Evolutionary conservation across 2,329 filamentous ascomycete genomes (phyloP).

Genomic region (Fusarium robinianum): DNA sequence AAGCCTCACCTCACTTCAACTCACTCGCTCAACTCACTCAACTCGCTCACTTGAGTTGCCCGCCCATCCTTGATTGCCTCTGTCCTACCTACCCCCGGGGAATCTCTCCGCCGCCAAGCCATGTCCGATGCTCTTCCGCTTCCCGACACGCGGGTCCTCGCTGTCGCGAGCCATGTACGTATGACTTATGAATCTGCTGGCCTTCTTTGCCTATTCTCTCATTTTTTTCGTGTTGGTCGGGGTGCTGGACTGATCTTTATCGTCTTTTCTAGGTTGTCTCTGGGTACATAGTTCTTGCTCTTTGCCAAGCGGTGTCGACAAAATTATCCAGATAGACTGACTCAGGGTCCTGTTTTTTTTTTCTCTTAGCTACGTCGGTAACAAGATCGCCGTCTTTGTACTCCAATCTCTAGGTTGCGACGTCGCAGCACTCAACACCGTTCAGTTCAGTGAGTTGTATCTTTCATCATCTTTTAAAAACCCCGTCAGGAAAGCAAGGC

Average conservation of each 20-base stretch:
- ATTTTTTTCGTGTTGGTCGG: neutral
- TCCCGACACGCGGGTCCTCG: conserved; percentile 72
- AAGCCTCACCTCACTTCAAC: no score
- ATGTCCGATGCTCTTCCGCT: conserved; percentile 41
- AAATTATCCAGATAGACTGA: conserved; percentile 7
- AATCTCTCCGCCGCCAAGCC: neutral
- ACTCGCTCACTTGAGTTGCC: no score
- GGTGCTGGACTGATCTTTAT: conserved; percentile 19
- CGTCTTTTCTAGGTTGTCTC: conserved; percentile 34
- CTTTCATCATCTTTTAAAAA: no score
- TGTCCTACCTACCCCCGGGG: neutral
- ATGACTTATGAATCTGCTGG: conserved; percentile 14
- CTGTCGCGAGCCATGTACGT: conserved; percentile 92
- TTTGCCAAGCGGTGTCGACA: neutral
- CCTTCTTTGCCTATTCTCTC: neutral
- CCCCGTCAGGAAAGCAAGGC: no score
- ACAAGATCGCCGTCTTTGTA: conserved; percentile 94
- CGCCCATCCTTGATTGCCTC: no score
- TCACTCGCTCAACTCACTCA: neutral
- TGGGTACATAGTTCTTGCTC: conserved; percentile 24
- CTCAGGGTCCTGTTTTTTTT: neutral
- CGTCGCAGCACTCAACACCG: conserved; percentile 91
- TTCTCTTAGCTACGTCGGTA: conserved; percentile 84
- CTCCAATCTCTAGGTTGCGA: conserved; percentile 94
- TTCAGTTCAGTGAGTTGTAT: conserved; percentile 82